Evolutionary conservation across 805 yeast species (phyloP).

Genomic region (Scheffersomyces ergatensis): DNA sequence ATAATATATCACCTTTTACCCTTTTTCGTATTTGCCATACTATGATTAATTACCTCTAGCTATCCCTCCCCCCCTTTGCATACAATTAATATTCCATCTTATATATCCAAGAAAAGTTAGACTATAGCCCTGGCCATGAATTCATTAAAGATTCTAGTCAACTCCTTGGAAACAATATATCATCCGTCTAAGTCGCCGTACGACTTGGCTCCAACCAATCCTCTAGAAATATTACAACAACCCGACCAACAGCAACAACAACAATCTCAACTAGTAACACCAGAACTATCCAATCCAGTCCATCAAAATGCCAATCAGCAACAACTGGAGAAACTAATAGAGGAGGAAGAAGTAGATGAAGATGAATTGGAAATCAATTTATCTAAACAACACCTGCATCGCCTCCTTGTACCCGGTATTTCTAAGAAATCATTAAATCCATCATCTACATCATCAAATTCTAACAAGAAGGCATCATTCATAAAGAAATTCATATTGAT

Average conservation of each 20-base stretch:
- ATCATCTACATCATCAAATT: not conserved
- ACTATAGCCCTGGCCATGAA: too few species aligned
- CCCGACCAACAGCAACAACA: not conserved
- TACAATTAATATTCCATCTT: too few species aligned
- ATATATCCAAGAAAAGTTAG: too few species aligned
- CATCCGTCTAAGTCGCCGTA: constrained; percentile 10
- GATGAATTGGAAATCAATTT: constrained; percentile 1
- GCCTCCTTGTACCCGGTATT: too few species aligned
- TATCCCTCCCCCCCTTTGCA: too few species aligned
- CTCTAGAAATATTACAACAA: not conserved
- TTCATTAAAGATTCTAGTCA: constrained; percentile 31
- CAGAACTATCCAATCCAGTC: not conserved
- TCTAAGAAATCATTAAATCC: not conserved
- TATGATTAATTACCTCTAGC: too few species aligned
- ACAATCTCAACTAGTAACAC: not conserved
- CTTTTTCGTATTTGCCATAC: too few species aligned
- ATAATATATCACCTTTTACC: too few species aligned
- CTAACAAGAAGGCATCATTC: not conserved
- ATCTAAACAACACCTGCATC: not conserved
- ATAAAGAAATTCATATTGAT: constrained; percentile 1
- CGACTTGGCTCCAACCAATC: not conserved
- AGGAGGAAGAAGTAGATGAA: constrained; percentile 1
- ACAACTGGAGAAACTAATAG: not conserved
- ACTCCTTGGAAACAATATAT: constrained; percentile 27
- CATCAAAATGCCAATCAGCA: not conserved